Percentiles rank a stretch among this genome's conserved stretches.
Evolutionary conservation across 164 flowering plant species (phyloP).

Genomic region (Umbellularia californica): DNA sequence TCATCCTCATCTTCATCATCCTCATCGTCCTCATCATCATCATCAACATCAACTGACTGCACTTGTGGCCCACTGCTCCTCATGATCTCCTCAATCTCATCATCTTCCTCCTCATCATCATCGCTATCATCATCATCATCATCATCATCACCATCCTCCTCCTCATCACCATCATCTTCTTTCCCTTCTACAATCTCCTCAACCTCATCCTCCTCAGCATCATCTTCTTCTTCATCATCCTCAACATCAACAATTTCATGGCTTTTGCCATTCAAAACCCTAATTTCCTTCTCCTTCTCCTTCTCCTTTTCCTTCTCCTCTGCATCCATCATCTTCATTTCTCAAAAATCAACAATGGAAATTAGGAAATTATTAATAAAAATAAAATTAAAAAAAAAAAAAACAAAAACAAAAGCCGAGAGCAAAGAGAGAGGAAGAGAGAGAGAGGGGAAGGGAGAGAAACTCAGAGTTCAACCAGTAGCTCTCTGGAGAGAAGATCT

Average conservation of each 20-base stretch:
- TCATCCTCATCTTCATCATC: slow-evolving; percentile 29
- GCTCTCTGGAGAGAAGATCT: slow-evolving; percentile 34
- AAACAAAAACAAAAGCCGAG: slow-evolving; percentile 3
- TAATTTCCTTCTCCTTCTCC: slow-evolving; percentile 29
- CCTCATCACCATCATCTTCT: slow-evolving; percentile 17
- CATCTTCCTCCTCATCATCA: slow-evolving; percentile 23
- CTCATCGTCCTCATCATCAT: slow-evolving; percentile 36
- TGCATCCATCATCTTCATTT: slow-evolving; percentile 25
- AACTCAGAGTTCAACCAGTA: slow-evolving; percentile 34
- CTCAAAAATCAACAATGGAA: slow-evolving; percentile 1
- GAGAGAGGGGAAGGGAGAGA: slow-evolving; percentile 16
- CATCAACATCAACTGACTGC: slow-evolving; percentile 28
- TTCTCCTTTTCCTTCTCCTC: slow-evolving; percentile 2
- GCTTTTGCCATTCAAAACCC: slow-evolving; percentile 26
- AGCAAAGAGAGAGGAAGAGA: slow-evolving; percentile 15
- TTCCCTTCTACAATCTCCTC: slow-evolving; percentile 11
- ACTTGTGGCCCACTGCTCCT: slow-evolving; percentile 20
- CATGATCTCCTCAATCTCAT: slow-evolving; percentile 13
- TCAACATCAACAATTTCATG: slow-evolving; percentile 18
- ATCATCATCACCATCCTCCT: slow-evolving; percentile 25
- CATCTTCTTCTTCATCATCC: slow-evolving; percentile 18
- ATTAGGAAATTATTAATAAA: not conserved
- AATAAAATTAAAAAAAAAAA: slow-evolving; percentile 13
- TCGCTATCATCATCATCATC: slow-evolving; percentile 12
- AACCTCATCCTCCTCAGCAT: slow-evolving; percentile 22